Base-by-base conservation (phyloP, 805 yeast genomes). In the Candida ortonii region DNA sequence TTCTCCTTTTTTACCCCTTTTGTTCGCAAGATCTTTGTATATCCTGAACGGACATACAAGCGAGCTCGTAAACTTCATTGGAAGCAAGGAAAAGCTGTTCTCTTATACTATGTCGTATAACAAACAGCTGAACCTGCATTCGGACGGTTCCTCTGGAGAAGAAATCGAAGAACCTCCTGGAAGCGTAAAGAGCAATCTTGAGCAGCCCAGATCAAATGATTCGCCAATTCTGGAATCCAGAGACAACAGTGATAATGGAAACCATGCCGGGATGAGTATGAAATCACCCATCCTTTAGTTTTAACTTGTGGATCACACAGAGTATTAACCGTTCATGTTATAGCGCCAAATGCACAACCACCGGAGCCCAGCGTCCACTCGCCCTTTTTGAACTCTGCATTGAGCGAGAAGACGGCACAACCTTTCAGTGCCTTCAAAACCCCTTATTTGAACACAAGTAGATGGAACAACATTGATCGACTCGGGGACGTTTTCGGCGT, bases 341-440 rank as follows among this genome's bases (percentile, higher is more conserved):
- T 44, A 44, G 50, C 52, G 41, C 50, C 52, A 16, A 35, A 44
- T 33, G 39, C 41, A 16, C 18, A 31, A 13, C 36, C 26, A 8
- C 39, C 37, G 11, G 31, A 42, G 5, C 19, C 45, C 2, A 43
- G 30, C 18, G 33, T 46, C 3, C 34, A 38, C 12, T 39, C 52
- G 11, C 50, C 50, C 4, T 41, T 44, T 16, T 23, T 49, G 32
- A 44, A 47, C 25, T 55, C 62, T 7, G 39, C 56, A 4, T 32
- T 52, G 34, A 56, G 58, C 29, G 61, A 55, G 23, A 49, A 48
- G 30, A 51, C 58, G 1, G 42, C 46, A 3, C 60, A 47, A 24
- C 59, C 58, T 1, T 54, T 64, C 28, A 64, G 74, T 51, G 72
- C 71, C 1, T 68, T 69, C 38, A 64, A 56, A 33, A 69, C 75